Evolutionary conservation across 768 basidiomycete genomes (phyloP), one percentile per base, ranked within the genome.

Genomic region (Suillus luteus): DNA sequence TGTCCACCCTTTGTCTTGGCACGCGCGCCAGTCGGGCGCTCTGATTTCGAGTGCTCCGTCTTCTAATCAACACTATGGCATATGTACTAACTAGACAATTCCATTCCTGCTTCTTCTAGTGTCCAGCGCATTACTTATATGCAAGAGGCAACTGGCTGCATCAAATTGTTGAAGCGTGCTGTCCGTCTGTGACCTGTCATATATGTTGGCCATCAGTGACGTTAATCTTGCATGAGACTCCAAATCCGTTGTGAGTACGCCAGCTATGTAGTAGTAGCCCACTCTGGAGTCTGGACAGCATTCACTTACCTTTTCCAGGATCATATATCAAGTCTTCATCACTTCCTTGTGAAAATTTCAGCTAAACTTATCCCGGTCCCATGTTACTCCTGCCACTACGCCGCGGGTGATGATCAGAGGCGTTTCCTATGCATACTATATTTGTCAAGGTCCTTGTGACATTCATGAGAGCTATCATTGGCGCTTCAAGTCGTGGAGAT

Each of bases 381-480:
- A 31, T 54, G 17, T 52, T 52, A 31, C 51, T 31, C 9, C 51
- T 27, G 27, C 5, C 27, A 52, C 31, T 12, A 33, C 2, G 52
- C 31, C 10, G 49, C 15, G 15, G 27, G 31, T 52, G n/a, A 48
- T 19, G 8, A 54, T 54, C 52, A 33, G 54, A 54, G 14, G n/a
- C 6, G 31, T 55, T 55, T 55, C n/a, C 55, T 55, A 55, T 55
- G 22, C 55, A 38, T 37, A 14, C 19, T 55, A 55, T 55, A 35
- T 55, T 55, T 55, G 35, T 27, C 57, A 58, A 40, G 40, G 17
- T 33, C 6, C 33, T 54, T 7, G 24, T 41, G 57, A 58, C 57
- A 58, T 58, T 12, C 40, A 58, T 41, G 15, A 40, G 55, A 57
- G 10, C 17, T 58, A 27, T 58, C 57, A 58, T 58, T 58, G 38